Conservation (phyloP, 2,329 filamentous ascomycete genomes). For the Zymoseptoria brevis region DNA sequence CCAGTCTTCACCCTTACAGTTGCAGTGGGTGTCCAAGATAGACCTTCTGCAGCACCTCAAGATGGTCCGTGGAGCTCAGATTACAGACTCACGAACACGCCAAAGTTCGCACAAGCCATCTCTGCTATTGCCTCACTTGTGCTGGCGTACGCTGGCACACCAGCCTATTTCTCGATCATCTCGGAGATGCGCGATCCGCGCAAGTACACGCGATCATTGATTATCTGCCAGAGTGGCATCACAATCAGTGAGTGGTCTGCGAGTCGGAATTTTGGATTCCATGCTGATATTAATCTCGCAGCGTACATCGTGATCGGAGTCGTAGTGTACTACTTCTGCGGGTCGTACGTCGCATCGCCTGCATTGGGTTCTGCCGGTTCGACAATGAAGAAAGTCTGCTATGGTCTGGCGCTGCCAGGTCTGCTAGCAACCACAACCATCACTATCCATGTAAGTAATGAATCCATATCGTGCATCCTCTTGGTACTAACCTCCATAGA, state of each 20-base stretch:
- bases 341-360: slow-evolving; percentile 41
- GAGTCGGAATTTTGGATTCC: no score
- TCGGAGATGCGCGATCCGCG: slow-evolving; percentile 34
- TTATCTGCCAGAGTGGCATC: slow-evolving; percentile 21
- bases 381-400: slow-evolving; percentile 38
- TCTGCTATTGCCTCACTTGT: slow-evolving; percentile 9
- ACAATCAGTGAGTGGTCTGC: slow-evolving; percentile 1
- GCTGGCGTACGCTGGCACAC: slow-evolving; percentile 11
- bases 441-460: slow-evolving; percentile 15
- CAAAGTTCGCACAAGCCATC: slow-evolving; percentile 7
- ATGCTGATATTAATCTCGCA: background rate
- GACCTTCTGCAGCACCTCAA: slow-evolving; percentile 28
- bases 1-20: slow-evolving; percentile 27
- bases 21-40: slow-evolving; percentile 28
- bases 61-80: slow-evolving; percentile 23
- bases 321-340: slow-evolving; percentile 42
- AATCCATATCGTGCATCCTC: no score
- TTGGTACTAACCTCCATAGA: background rate
- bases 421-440: slow-evolving; percentile 15
- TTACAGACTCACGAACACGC: slow-evolving; percentile 19
- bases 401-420: slow-evolving; percentile 30
- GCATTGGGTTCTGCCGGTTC: slow-evolving; percentile 41
- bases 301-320: slow-evolving; percentile 33
- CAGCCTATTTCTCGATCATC: slow-evolving; percentile 31
- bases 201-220: slow-evolving; percentile 28